Evolutionary conservation across 768 basidiomycete species (phyloP), one percentile per base, ranked within the genome.

Genomic region (Lentinula guzmanii): DNA sequence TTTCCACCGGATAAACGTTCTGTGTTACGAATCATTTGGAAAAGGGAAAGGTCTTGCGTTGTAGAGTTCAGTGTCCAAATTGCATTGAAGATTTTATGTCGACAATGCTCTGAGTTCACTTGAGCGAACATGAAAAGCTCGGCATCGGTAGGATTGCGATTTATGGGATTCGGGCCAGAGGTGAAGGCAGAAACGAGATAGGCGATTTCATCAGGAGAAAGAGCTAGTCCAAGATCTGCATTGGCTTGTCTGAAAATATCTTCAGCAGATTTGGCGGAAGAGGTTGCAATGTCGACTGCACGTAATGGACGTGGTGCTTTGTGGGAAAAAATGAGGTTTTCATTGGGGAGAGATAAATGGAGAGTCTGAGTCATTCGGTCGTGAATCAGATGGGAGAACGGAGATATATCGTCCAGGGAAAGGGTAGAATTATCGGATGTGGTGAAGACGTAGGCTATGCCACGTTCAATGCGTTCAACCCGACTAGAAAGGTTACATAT

Each of bases 41-140:
- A 99, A 21, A 98, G 84, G 4, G 93, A 91, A 50, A 77, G 76
- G 61, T 89, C 82, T 67, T 85, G 78, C 10, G 78, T 68, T 43
- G 78, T 67, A 2, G 81, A 89, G 67, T 98, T 90, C 65, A 99
- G 84, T 10, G 86, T 91, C 97, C 97, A 99, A 15, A 90, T 82
- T 0, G 97, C 95, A 70, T 99, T 99, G 81, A 98, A 99, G 66
- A 98, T 98, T 76, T 99, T 99, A 81, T 99, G 97, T 37, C 97
- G 83, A 73, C 97, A 99, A 70, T 98, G 97, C 73, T 99, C 97
- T n/a, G 95, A 98, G 76, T 99, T 99, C 72, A 99, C 96, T 70
- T 99, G 97, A 3, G 97, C 96, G 73, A 98, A 99, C 97, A 98
- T 99, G 83, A 99, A 99, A 7, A 99, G 80, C 71, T 99, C 97